Evolutionary conservation across 1,284 basidiomycete species (phyloP).

Genomic region (Boletus mariae): DNA sequence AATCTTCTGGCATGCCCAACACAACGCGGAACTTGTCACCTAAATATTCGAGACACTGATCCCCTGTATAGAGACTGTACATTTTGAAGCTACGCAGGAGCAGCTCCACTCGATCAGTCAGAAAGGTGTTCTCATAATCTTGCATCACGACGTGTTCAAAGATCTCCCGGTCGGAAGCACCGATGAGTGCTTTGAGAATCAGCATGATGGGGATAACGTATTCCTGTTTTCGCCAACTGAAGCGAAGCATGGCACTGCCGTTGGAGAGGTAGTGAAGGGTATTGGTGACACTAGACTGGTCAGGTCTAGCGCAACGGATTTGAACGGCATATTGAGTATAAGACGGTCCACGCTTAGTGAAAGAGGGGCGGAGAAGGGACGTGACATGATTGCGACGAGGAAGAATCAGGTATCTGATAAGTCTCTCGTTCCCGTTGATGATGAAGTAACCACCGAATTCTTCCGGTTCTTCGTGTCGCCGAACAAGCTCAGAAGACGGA

Average conservation of each 20-base stretch:
- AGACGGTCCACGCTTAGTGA: slow-evolving; percentile 88
- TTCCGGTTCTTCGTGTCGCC: slow-evolving; percentile 92
- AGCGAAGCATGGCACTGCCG: slow-evolving; percentile 92
- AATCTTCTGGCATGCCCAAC: slow-evolving; percentile 89
- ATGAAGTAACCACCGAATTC: slow-evolving; percentile 99
- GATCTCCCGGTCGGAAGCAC: slow-evolving; percentile 94
- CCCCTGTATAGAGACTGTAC: slow-evolving; percentile 85
- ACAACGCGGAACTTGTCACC: slow-evolving; percentile 98
- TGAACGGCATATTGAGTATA: slow-evolving; percentile 95
- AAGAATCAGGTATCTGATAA: slow-evolving; percentile 95
- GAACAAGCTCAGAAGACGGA: slow-evolving; percentile 84
- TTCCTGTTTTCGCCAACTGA: slow-evolving; percentile 98
- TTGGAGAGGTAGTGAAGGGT: slow-evolving; percentile 96
- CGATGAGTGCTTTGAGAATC: slow-evolving; percentile 92
- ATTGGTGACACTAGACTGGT: slow-evolving; percentile 92
- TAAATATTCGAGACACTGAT: slow-evolving; percentile 94
- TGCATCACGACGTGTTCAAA: slow-evolving; percentile 98
- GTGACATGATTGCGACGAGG: slow-evolving; percentile 89
- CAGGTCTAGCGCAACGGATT: slow-evolving; percentile 90
- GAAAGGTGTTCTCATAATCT: slow-evolving; percentile 95
- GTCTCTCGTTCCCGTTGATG: slow-evolving; percentile 98
- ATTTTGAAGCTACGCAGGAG: slow-evolving; percentile 95
- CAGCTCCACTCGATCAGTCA: slow-evolving; percentile 97
- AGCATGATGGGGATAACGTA: slow-evolving; percentile 99
- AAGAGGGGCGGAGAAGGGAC: slow-evolving; percentile 82